These are phyloP conservation scores for Hyaloscypha finlandica DNA, from an alignment of 495 filamentous ascomycete species.

Conservation along the genomic window DNA sequence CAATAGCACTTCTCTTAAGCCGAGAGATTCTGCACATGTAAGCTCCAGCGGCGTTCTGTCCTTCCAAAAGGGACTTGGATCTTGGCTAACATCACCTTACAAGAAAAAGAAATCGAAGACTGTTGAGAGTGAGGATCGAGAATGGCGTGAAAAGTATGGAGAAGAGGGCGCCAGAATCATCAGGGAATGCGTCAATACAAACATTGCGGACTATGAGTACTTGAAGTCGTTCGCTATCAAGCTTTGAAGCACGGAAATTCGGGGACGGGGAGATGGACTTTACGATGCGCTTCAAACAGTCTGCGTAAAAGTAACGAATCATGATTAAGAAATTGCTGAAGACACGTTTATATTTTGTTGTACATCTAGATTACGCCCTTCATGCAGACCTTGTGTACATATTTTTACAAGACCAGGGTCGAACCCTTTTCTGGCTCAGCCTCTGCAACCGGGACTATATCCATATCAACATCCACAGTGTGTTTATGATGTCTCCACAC, in stretches of 20 bases:
- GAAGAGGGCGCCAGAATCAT: constrained; percentile 75
- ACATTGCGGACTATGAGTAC: constrained; percentile 86
- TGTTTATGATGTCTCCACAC: constrained; percentile 35
- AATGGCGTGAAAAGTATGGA: constrained; percentile 85
- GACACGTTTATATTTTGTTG: neutral
- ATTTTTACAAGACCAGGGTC: constrained; percentile 10
- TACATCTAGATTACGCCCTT: constrained; percentile 14
- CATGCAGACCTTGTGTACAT: constrained; percentile 18
- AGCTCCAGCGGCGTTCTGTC: constrained; percentile 34
- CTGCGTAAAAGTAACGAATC: neutral
- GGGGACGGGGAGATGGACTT: no score
- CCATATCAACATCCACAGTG: neutral
- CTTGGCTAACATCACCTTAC: constrained; percentile 10
- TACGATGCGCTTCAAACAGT: neutral
- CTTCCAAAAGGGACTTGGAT: neutral
- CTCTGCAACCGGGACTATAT: neutral
- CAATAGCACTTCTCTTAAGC: constrained; percentile 69
- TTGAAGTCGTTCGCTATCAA: constrained; percentile 86
- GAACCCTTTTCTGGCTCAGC: constrained; percentile 5
- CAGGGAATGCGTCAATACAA: constrained; percentile 71
- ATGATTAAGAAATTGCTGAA: neutral
- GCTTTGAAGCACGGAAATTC: constrained; percentile 1
- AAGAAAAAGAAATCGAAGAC: constrained; percentile 60
- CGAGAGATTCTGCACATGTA: constrained; percentile 64
- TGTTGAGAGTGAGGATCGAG: constrained; percentile 70